Base-by-base conservation (phyloP, 495 filamentous ascomycete species). In the Tuber calosporum region DNA sequence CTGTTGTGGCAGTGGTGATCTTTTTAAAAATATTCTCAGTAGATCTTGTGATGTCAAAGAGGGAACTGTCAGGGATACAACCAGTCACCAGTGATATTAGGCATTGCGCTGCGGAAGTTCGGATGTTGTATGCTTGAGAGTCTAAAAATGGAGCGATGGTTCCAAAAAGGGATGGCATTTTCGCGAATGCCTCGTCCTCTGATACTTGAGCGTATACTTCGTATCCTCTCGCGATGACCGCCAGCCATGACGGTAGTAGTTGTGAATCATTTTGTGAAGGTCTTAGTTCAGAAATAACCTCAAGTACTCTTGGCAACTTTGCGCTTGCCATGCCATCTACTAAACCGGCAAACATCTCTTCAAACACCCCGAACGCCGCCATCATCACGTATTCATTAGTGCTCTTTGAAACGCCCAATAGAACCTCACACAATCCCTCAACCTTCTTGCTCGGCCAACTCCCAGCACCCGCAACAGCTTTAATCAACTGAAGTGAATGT, bases 371-470 rank as follows among this genome's bases (percentile, higher is more conserved):
- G 79, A 99, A 97, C 3, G 94, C 93, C 30, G 92, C 89, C 89
- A 97, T 93, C 67, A 92, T 96, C 83, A 99, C 90, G 82, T 92
- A 96, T 82, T 97, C 93, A 82, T 95, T 97, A 81, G 87, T 95
- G 20, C 91, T 91, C 75, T 87, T 89, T 1, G 95, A 93, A 45
- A 97, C 94, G 73, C 88, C 88, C 80, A 99, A 90, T 72, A 99
- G 84, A 45, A 94, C 83, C 81, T 97, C 93, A 82, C 93, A 97
- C 43, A 99, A 86, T 6, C 89, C 83, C 84, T 99, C 95, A 68
- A 97, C 93, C 83, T 96, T 96, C 85, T 90, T 91, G 83, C 90
- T 96, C n/a, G 95, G 95, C 96, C 96, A 99, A 67, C 96, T 94
- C 67, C 92, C 91, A 70, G 93, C 94, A 4, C 91, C 92, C 5